Evolutionary conservation across 345 rosid genomes (phyloP).

Genomic region (Populus ilicifolia): DNA sequence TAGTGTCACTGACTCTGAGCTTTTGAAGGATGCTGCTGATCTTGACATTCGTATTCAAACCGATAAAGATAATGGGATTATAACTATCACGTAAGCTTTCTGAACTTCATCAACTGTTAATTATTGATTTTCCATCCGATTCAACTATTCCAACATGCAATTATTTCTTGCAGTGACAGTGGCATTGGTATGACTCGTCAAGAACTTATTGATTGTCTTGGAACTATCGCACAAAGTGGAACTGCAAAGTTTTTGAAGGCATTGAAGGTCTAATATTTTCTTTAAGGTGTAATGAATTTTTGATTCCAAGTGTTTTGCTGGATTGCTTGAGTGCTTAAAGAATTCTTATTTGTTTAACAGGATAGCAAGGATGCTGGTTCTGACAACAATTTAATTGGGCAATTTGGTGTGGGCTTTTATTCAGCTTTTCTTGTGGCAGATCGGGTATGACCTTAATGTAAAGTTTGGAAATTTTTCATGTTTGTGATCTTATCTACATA

Average conservation of each 20-base stretch:
- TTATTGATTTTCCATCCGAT: background rate
- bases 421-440: constrained; percentile 92
- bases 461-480: background rate
- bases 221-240: constrained; percentile 98
- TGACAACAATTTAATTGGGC: constrained; percentile 88
- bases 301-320: background rate
- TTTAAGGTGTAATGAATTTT: background rate
- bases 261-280: constrained; percentile 53
- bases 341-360: constrained; percentile 38
- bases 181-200: constrained; percentile 97
- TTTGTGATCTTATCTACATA: background rate
- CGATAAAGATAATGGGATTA: constrained; percentile 76
- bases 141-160: background rate
- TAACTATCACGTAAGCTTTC: constrained; percentile 62
- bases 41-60: constrained; percentile 85
- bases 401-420: constrained; percentile 98
- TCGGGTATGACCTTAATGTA: constrained; percentile 37
- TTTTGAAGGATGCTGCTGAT: constrained; percentile 63
- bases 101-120: background rate
- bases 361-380: constrained; percentile 81
- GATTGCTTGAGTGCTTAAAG: constrained; percentile 12
- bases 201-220: constrained; percentile 93
- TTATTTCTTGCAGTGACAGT: constrained; percentile 55
- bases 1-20: constrained; percentile 70
- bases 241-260: constrained; percentile 94